A percentile compares a stretch with the other conserved stretches of the same genome.
Conservation (phyloP, 1,284 basidiomycete species). For the Trichosporon sp. region DNA sequence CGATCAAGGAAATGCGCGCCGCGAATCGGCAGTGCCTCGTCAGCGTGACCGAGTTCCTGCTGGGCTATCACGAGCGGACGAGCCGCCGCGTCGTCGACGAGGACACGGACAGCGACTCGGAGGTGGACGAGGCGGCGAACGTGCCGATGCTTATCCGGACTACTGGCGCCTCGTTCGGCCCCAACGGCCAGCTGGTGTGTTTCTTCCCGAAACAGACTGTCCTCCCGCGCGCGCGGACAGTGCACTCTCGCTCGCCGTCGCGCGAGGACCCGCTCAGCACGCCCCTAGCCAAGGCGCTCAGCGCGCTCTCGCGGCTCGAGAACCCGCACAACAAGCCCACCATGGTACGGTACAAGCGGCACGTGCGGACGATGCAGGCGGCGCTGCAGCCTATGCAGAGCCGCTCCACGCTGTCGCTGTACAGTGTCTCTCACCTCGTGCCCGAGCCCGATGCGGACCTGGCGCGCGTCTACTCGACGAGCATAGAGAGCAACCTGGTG, state of each 20-base stretch:
- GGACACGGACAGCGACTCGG: constrained; percentile 31
- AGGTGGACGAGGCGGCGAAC: constrained; percentile 36
- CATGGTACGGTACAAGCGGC: constrained; percentile 9
- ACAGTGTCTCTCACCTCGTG: constrained; percentile 55
- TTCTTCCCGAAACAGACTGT: constrained; percentile 62
- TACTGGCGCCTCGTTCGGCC: constrained; percentile 60
- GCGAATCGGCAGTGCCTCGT: constrained; percentile 70
- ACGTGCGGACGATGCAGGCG: constrained; percentile 12
- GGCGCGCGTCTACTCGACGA: constrained; percentile 59
- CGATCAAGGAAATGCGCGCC: constrained; percentile 65
- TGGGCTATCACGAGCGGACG: constrained; percentile 53
- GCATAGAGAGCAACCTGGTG: constrained; percentile 55
- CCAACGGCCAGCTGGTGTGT: constrained; percentile 76
- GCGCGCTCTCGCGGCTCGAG: constrained; percentile 35
- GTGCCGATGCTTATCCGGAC: constrained; percentile 41
- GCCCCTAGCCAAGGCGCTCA: constrained; percentile 39
- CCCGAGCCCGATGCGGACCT: constrained; percentile 58
- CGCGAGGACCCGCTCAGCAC: constrained; percentile 22
- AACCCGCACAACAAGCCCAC: constrained; percentile 27
- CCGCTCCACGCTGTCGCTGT: constrained; percentile 57
- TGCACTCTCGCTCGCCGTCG: constrained; percentile 39
- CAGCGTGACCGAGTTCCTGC: constrained; percentile 68
- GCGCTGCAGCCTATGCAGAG: constrained; percentile 28
- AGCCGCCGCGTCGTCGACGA: constrained; percentile 40
- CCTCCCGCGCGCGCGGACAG: constrained; percentile 29